A percentile compares a stretch with the other conserved stretches of the same genome.
These are phyloP conservation scores for Arachis monticola DNA, from an alignment of 331 rosid genomes.

Conservation along the genomic window DNA sequence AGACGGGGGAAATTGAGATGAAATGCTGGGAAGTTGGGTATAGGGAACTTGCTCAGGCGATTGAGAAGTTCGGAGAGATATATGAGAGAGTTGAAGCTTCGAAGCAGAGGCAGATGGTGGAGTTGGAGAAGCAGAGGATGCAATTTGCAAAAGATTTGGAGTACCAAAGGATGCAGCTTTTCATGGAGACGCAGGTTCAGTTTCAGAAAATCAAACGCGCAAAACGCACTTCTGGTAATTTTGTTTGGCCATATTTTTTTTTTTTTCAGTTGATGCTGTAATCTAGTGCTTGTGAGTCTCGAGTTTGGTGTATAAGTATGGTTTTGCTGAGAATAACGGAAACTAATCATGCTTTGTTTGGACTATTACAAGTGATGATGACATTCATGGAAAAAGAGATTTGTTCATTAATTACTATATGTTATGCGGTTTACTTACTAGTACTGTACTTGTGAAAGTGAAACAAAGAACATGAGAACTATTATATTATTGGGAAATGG, in stretches of 20 bases:
- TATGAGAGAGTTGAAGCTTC: constrained; percentile 72
- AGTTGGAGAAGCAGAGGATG: constrained; percentile 86
- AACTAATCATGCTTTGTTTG: background rate
- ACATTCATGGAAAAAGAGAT: background rate
- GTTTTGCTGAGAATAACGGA: constrained; percentile 21
- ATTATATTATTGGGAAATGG: constrained; percentile 20
- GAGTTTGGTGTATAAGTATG: background rate
- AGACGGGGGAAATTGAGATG: background rate
- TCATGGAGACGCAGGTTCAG: constrained; percentile 74
- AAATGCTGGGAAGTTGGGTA: constrained; percentile 39
- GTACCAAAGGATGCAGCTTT: constrained; percentile 71
- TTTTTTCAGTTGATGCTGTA: background rate
- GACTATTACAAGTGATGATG: background rate
- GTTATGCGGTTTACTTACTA: background rate
- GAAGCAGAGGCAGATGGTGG: constrained; percentile 72
- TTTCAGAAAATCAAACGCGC: constrained; percentile 66
- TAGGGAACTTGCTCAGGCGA: constrained; percentile 64
- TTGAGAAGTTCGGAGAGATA: constrained; percentile 61
- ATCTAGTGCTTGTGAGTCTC: background rate
- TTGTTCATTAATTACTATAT: constrained; percentile 9
- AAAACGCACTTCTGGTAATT: constrained; percentile 53
- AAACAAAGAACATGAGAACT: constrained; percentile 18
- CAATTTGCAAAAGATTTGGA: constrained; percentile 79
- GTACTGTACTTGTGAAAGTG: background rate
- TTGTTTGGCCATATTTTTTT: background rate